phyloP scores from a whole-genome alignment of 495 filamentous ascomycete genomes.

The Hyaloscypha hepaticicola region DNA sequence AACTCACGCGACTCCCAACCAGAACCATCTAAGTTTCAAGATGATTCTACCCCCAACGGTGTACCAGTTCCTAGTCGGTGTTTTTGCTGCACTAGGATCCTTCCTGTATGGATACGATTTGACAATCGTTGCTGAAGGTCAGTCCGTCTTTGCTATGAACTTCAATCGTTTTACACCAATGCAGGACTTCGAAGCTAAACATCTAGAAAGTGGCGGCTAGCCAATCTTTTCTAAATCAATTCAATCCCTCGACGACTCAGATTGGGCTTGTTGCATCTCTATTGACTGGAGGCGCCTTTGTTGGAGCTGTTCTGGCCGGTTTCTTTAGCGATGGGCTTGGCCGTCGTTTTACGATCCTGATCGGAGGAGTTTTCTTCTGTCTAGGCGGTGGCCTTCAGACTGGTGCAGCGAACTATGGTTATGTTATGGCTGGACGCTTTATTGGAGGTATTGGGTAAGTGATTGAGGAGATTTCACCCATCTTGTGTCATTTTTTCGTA shows the following conservation, averaged over 20 bases:
- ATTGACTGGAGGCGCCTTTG: slow-evolving; percentile 32
- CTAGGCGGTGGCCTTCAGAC: slow-evolving; percentile 41
- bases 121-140: background rate
- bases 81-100: slow-evolving; percentile 60
- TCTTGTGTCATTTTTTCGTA: too few relatives aligned
- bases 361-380: slow-evolving; percentile 37
- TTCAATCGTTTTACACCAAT: background rate
- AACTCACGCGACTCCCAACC: too few relatives aligned
- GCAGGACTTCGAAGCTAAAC: background rate
- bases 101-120: slow-evolving; percentile 51
- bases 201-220: background rate
- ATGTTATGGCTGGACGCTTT: slow-evolving; percentile 43
- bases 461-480: too few relatives aligned
- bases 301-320: slow-evolving; percentile 41
- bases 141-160: background rate
- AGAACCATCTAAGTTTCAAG: too few relatives aligned
- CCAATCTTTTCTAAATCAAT: background rate
- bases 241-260: background rate
- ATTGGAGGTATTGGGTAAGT: slow-evolving; percentile 52
- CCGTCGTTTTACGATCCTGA: slow-evolving; percentile 37
- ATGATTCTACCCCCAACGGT: background rate
- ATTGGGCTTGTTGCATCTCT: slow-evolving; percentile 16
- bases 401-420: slow-evolving; percentile 36
- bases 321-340: slow-evolving; percentile 38
- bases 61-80: slow-evolving; percentile 55